Evolutionary conservation across 306 rosid genomes (phyloP), one percentile per base, ranked within the genome.

Genomic region (Prinsepia uniflora): DNA sequence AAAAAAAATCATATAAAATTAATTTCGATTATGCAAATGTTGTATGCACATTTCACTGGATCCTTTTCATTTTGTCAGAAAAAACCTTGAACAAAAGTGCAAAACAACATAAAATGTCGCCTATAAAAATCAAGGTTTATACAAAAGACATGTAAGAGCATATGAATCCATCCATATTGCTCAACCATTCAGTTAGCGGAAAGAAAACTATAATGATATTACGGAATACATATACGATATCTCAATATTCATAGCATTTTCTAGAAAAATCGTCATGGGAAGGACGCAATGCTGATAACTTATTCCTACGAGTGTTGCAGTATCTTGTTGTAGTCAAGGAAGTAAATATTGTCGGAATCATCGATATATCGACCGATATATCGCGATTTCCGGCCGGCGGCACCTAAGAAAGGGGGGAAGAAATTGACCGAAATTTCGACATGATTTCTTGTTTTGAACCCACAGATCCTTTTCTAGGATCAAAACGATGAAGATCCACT

Each of bases 301-400:
- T 46, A 60, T 42, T 13, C 64, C 81, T 84, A 90, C 22, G 79
- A 79, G 17, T 92, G 89, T 64, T 91, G 99, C 67, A 95, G 86
- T 54, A 87, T 63, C 88, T 77, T 91, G 89, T 95, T 95, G 82
- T 95, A 95, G 73, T 89, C 99, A n/a, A n/a, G n/a, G n/a, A n/a
- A n/a, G n/a, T n/a, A n/a, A n/a, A n/a, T n/a, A n/a, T n/a, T n/a
- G n/a, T n/a, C n/a, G n/a, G n/a, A n/a, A n/a, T n/a, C n/a, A n/a
- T n/a, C n/a, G n/a, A n/a, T n/a, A n/a, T n/a, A n/a, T n/a, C n/a
- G n/a, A n/a, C n/a, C n/a, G n/a, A n/a, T n/a, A n/a, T n/a, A n/a
- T n/a, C n/a, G n/a, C n/a, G n/a, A n/a, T n/a, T n/a, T n/a, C n/a
- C n/a, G n/a, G n/a, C n/a, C n/a, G n/a, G n/a, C n/a, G n/a, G n/a